Evolutionary conservation across 177 flowering plant genomes (phyloP).

Genomic region (Vitis hybrid): DNA sequence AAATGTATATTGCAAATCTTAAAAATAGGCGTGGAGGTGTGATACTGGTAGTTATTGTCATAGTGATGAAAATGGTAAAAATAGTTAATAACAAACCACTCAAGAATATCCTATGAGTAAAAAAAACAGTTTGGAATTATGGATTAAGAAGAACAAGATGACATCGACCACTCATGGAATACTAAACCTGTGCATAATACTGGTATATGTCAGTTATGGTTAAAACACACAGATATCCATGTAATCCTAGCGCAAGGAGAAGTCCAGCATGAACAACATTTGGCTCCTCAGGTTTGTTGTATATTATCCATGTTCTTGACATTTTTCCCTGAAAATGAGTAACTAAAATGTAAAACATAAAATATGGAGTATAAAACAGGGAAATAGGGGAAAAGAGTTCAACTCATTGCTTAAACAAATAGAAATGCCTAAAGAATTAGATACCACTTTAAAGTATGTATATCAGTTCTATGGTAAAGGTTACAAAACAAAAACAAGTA

Average conservation of each 20-base stretch:
- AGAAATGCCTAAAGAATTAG: neutral
- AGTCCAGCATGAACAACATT: conserved; percentile 88
- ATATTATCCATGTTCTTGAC: conserved; percentile 94
- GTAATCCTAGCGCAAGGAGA: conserved; percentile 89
- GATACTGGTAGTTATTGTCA: no score
- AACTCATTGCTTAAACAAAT: neutral
- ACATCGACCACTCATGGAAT: neutral
- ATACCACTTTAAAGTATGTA: neutral
- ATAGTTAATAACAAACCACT: no score
- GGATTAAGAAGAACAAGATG: neutral
- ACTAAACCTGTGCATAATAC: conserved; percentile 70
- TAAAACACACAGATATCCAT: conserved; percentile 83
- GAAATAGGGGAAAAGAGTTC: neutral
- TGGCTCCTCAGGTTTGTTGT: conserved; percentile 87
- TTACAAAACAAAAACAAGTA: neutral
- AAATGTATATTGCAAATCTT: no score
- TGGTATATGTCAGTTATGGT: conserved; percentile 69
- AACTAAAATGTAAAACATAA: neutral
- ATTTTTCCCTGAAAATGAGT: conserved; percentile 66
- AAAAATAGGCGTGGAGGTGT: no score
- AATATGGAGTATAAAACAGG: neutral
- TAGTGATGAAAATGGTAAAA: no score
- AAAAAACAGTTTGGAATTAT: neutral
- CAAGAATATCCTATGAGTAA: no score
- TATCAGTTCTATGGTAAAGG: neutral